Evolutionary conservation across 2,329 filamentous ascomycete genomes (phyloP).

Genomic region (Zopfia rhizophila): DNA sequence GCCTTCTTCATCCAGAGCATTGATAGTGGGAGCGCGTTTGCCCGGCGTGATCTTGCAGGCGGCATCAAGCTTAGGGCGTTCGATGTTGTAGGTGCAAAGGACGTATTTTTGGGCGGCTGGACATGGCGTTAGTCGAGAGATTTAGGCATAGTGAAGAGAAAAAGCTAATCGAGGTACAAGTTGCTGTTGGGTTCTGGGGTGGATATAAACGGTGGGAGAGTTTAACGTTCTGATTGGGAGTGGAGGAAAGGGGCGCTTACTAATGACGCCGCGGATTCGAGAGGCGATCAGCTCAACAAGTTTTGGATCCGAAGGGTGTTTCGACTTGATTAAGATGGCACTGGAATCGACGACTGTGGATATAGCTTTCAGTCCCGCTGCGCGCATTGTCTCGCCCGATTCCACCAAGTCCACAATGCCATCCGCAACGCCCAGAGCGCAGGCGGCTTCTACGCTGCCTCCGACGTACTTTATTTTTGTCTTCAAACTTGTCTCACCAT

Average conservation of each 20-base stretch:
- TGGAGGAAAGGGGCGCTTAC: slow-evolving; percentile 54
- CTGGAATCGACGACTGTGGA: slow-evolving; percentile 90
- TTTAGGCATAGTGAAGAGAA: slow-evolving; percentile 1
- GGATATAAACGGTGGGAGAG: slow-evolving; percentile 19
- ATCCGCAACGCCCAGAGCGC: slow-evolving; percentile 92
- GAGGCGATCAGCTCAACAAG: slow-evolving; percentile 86
- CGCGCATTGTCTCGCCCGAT: slow-evolving; percentile 98
- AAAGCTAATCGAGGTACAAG: neutral
- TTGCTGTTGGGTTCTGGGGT: too few species aligned
- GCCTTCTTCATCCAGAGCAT: slow-evolving; percentile 83
- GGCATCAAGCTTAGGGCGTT: slow-evolving; percentile 71
- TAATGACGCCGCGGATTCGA: slow-evolving; percentile 92
- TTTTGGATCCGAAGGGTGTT: slow-evolving; percentile 79
- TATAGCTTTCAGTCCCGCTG: slow-evolving; percentile 91
- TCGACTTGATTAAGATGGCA: slow-evolving; percentile 92
- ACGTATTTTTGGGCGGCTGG: slow-evolving; percentile 88
- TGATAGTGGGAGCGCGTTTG: slow-evolving; percentile 92
- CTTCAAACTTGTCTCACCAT: slow-evolving; percentile 67
- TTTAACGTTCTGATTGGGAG: too few species aligned
- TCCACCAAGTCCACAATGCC: slow-evolving; percentile 98
- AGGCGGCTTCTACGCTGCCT: slow-evolving; percentile 96
- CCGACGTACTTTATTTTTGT: slow-evolving; percentile 95
- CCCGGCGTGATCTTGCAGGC: slow-evolving; percentile 87
- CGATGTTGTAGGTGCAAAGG: slow-evolving; percentile 95
- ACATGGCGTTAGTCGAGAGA: slow-evolving; percentile 19